phyloP scores from a whole-genome alignment of 192 early-diverging fungal genomes.

The Allomyces arbusculus region DNA sequence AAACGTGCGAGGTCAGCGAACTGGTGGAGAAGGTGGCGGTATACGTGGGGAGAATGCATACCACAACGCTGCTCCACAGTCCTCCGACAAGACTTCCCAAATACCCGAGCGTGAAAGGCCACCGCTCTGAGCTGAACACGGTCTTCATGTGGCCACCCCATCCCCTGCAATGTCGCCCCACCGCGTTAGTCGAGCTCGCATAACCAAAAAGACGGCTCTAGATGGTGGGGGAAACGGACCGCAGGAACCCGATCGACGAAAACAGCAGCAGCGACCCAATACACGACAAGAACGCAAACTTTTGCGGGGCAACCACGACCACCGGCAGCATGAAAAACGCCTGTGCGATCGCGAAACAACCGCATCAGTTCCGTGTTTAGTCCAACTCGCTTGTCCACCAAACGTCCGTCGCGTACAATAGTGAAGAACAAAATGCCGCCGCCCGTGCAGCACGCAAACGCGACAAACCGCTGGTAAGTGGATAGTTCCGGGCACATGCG shows the following conservation, averaged over 20 bases:
- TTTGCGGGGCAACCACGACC: not conserved
- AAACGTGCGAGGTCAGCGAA: not conserved
- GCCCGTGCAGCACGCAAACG: not conserved
- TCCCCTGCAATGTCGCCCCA: not conserved
- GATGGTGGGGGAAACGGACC: not conserved
- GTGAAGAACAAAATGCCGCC: not conserved
- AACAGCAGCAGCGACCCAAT: not conserved
- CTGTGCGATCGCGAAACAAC: not conserved
- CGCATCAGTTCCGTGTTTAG: not conserved
- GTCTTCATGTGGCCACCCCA: not conserved
- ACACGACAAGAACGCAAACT: not conserved
- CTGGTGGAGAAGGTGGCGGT: not conserved
- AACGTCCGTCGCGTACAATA: not conserved
- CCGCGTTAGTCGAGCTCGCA: no score
- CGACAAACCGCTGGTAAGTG: not conserved
- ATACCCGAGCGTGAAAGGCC: not conserved
- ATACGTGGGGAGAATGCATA: not conserved
- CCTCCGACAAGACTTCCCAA: not conserved
- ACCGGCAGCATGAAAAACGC: not conserved
- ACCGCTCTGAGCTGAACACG: not conserved
- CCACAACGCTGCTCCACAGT: not conserved
- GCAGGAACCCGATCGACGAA: not conserved
- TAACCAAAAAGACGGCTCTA: not conserved
- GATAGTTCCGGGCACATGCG: not conserved
- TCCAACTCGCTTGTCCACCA: not conserved